phyloP scores from a whole-genome alignment of 352 stramenopile species.

The Plasmopara halstedii region DNA sequence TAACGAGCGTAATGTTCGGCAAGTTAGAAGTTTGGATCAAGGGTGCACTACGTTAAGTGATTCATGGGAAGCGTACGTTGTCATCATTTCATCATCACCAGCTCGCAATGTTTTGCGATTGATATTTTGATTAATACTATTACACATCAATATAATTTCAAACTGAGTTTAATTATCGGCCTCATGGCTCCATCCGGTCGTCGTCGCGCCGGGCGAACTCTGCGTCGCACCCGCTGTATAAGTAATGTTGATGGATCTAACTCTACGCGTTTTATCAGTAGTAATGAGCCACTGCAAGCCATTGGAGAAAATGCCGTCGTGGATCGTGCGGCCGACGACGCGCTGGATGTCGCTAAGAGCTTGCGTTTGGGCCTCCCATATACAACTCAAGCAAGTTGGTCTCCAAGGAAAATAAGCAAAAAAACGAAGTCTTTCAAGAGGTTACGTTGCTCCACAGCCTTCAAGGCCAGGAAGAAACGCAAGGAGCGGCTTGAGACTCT shows the following conservation, averaged over 20 bases:
- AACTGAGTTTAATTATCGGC: slow-evolving; percentile 1
- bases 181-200: slow-evolving; percentile 32
- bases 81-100: background rate
- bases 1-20: slow-evolving; percentile 46
- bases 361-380: slow-evolving; percentile 5
- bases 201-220: slow-evolving; percentile 36
- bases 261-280: slow-evolving; percentile 9
- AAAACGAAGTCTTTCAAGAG: slow-evolving; percentile 28
- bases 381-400: slow-evolving; percentile 9
- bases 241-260: slow-evolving; percentile 8
- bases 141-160: slow-evolving; percentile 22
- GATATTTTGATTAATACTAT: background rate
- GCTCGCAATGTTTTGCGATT: background rate
- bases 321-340: slow-evolving; percentile 22
- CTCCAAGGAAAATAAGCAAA: slow-evolving; percentile 22
- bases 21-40: slow-evolving; percentile 32
- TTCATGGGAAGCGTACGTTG: background rate
- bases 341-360: slow-evolving; percentile 1
- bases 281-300: slow-evolving; percentile 25
- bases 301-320: slow-evolving; percentile 66
- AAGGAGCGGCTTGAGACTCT: slow-evolving; percentile 31
- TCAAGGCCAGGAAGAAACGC: slow-evolving; percentile 32
- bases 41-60: background rate
- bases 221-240: slow-evolving; percentile 32
- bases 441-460: slow-evolving; percentile 13